Evolutionary conservation across 2,329 filamentous ascomycete species (phyloP), one percentile per base, ranked within the genome.

Genomic region (Hirsutella minnesotensis): DNA sequence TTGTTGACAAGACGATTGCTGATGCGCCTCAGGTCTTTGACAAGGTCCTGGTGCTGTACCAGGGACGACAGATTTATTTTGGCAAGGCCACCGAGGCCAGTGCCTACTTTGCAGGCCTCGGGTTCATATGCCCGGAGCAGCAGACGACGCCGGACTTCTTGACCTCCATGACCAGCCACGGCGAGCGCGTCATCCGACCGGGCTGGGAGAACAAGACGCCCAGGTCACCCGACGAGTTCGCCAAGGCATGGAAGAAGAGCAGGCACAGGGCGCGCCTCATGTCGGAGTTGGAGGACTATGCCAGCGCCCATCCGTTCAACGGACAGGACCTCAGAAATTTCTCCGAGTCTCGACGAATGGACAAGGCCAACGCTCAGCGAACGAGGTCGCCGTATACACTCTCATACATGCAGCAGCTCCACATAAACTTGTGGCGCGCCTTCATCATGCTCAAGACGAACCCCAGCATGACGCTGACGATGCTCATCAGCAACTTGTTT

Each of bases 121-220:
- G 86, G 0, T 92, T 87, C 56, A 68, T 78, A 9, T 82, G 83
- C 40, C 83, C 83, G 1, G 27, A 29, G 53, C 73, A 86, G 40
- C 83, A 89, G 58, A 92, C 86, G 0, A 87, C 81, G 0, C 82
- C 85, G 0, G 86, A 92, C 56, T 92, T 87, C 52, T 67, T 92
- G 10, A 90, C 85, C 1, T 1, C 69, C 1, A 66, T 75, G 34
- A 73, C 70, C 1, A 61, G 55, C 3, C 59, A 60, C 1, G 44
- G 50, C 2, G 63, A 66, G 46, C 61, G 61, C 16, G 48, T 57
- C 22, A 44, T 63, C 10, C 55, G 52, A 15, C 53, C 57, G 1
- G 62, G 63, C 2, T 63, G 51, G 12, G 58, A 65, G 45, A 50
- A 55, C 41, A 53, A 49, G 7, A 60, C 60, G 1, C 62, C 62